These are phyloP conservation scores for Hyphopichia fennica DNA, from an alignment of 1,139 yeast species.

Conservation along the genomic window DNA sequence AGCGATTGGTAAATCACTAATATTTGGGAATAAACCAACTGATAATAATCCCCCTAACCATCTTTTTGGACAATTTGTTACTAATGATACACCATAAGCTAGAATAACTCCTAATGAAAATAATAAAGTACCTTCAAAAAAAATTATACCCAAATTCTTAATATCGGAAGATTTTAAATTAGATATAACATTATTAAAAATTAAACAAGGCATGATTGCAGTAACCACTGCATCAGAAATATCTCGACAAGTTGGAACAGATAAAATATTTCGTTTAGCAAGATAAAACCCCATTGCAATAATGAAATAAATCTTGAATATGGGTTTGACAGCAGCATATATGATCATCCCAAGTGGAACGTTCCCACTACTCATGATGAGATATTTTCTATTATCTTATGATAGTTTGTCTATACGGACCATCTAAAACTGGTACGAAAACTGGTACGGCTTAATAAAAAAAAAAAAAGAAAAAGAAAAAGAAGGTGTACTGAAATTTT, in stretches of 20 bases:
- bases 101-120: constrained; percentile 38
- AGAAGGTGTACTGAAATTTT: no score
- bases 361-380: background rate
- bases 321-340: constrained; percentile 82
- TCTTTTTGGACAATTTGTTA: constrained; percentile 57
- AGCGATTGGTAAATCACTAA: constrained; percentile 87
- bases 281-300: constrained; percentile 67
- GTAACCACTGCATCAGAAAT: constrained; percentile 71
- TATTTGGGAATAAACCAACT: constrained; percentile 63
- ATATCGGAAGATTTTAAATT: constrained; percentile 72
- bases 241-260: constrained; percentile 73
- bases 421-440: no score
- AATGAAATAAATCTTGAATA: constrained; percentile 79
- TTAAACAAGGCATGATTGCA: constrained; percentile 74
- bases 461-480: no score
- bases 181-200: constrained; percentile 72
- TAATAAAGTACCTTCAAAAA: constrained; percentile 52
- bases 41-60: constrained; percentile 83
- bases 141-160: constrained; percentile 71
- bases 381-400: no score
- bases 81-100: constrained; percentile 31
- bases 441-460: no score
- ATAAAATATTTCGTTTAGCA: constrained; percentile 64
- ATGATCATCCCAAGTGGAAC: constrained; percentile 64
- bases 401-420: no score